Conservation (phyloP, 768 basidiomycete genomes). For the Cystoderma amianthinum region DNA sequence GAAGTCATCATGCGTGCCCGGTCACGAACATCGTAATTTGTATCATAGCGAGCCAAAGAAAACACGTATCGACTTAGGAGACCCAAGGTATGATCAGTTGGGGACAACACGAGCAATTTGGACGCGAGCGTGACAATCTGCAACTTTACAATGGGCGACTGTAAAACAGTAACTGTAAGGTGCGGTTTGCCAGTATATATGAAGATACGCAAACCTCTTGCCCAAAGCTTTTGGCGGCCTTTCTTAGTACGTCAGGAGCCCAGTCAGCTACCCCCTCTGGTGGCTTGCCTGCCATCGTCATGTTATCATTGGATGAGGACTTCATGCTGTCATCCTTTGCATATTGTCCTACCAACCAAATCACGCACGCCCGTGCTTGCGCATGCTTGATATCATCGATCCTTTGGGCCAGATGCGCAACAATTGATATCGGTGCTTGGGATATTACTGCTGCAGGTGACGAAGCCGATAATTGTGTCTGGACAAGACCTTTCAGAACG, state of each 20-base stretch:
- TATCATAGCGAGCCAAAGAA: constrained; percentile 81
- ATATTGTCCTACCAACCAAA: constrained; percentile 94
- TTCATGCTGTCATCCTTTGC: constrained; percentile 33
- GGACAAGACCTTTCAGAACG: constrained; percentile 80
- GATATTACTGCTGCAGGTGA: constrained; percentile 17
- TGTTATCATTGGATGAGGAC: constrained; percentile 6
- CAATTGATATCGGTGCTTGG: constrained; percentile 52
- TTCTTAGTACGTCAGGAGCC: constrained; percentile 89
- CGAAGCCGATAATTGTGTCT: constrained; percentile 44
- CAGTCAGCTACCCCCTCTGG: constrained; percentile 62
- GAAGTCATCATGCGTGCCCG: constrained; percentile 74
- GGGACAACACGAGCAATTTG: constrained; percentile 70
- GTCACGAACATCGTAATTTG: constrained; percentile 86
- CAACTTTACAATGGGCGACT: constrained; percentile 69
- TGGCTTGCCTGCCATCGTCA: constrained; percentile 7
- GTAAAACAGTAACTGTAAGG: constrained; percentile 2
- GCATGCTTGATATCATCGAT: constrained; percentile 78
- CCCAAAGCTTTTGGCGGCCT: constrained; percentile 63
- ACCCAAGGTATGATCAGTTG: constrained; percentile 38
- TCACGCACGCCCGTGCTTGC: constrained; percentile 78
- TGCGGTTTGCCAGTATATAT: no score
- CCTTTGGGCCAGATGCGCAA: constrained; percentile 70
- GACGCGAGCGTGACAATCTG: constrained; percentile 83
- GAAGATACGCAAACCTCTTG: constrained; percentile 48
- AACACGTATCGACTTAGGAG: constrained; percentile 70